Conservation (phyloP, 306 rosid genomes). For the Cucumis sativus region DNA sequence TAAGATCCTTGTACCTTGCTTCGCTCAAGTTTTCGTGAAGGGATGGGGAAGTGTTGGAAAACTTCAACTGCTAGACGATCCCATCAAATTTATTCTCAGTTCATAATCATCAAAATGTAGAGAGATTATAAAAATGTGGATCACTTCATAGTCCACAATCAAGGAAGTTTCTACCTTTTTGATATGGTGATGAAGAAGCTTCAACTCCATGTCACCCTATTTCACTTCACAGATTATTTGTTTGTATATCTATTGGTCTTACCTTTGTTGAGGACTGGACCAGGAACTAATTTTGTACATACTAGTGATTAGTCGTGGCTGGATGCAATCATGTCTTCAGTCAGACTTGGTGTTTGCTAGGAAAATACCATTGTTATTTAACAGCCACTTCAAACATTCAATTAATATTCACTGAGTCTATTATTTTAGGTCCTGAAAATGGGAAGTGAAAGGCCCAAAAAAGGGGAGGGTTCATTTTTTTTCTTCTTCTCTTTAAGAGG, state of each 20-base stretch:
- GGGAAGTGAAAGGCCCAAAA: neutral
- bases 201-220: neutral
- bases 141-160: neutral
- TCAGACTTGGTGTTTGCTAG: constrained; percentile 26
- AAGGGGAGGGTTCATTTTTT: neutral
- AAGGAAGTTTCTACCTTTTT: constrained; percentile 6
- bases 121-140: neutral
- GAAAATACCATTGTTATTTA: neutral
- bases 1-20: neutral
- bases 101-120: neutral
- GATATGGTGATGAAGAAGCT: neutral
- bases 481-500: neutral
- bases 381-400: neutral
- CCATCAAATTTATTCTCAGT: neutral
- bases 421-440: neutral
- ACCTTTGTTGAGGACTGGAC: neutral
- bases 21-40: neutral
- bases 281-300: constrained; percentile 7
- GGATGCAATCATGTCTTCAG: neutral
- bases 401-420: neutral
- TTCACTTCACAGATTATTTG: neutral
- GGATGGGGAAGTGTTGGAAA: neutral
- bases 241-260: constrained; percentile 10
- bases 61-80: neutral
- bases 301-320: neutral